Conservation (phyloP, 2,329 filamentous ascomycete genomes). For the Exophiala alcalophila region DNA sequence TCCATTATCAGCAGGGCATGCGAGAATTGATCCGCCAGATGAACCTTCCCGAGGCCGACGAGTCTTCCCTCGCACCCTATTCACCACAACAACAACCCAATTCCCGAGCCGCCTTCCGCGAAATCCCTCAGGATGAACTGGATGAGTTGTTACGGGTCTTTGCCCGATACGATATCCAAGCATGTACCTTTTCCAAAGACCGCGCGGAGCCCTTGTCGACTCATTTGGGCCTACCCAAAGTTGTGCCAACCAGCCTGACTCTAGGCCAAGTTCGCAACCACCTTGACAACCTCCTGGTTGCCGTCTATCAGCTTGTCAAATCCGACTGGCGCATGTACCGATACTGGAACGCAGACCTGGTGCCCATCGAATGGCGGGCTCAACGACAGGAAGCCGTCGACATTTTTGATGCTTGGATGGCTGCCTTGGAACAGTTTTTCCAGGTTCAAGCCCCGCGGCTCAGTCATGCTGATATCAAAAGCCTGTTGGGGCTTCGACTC, state of each 20-base stretch:
- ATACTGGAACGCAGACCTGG: conserved; percentile 26
- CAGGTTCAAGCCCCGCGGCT: conserved; percentile 8
- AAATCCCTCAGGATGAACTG: conserved; percentile 29
- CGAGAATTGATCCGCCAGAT: conserved; percentile 30
- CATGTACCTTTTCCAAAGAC: conserved; percentile 32
- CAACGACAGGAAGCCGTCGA: conserved; percentile 25
- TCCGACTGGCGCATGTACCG: conserved; percentile 31
- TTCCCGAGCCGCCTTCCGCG: conserved; percentile 21
- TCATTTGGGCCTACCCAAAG: conserved; percentile 20
- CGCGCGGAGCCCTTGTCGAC: conserved; percentile 24
- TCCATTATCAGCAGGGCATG: conserved; percentile 32
- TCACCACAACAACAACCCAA: conserved; percentile 10
- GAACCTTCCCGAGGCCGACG: conserved; percentile 31
- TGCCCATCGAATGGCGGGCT: conserved; percentile 26
- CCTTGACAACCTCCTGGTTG: conserved; percentile 31
- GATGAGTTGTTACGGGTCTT: conserved; percentile 31
- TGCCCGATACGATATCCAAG: conserved; percentile 32
- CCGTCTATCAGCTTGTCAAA: conserved; percentile 31
- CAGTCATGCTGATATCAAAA: conserved; percentile 25
- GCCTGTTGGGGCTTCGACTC: conserved; percentile 29
- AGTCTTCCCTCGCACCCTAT: conserved; percentile 22
- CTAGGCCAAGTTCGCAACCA: conserved; percentile 29
- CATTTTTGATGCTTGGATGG: conserved; percentile 30
- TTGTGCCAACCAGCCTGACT: conserved; percentile 26
- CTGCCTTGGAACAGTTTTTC: conserved; percentile 29